These are phyloP conservation scores for Fusarium abutilonis DNA, from an alignment of 2,329 filamentous ascomycete species.

Conservation along the genomic window DNA sequence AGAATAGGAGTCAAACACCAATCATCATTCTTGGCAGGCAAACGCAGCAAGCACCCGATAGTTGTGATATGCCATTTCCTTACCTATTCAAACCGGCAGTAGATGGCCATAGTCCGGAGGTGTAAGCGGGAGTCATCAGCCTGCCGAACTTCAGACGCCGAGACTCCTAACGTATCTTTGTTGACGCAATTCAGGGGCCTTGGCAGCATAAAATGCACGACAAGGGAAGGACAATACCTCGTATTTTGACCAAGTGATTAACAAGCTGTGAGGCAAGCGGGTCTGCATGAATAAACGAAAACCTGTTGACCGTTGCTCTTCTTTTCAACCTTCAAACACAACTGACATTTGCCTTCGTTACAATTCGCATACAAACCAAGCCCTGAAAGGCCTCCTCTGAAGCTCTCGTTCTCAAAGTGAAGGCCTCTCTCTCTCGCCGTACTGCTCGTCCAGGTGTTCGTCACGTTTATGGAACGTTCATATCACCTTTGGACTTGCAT, in stretches of 20 bases:
- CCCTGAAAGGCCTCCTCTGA: background rate
- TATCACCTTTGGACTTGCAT: slow-evolving; percentile 16
- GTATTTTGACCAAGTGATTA: slow-evolving; percentile 6
- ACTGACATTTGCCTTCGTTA: background rate
- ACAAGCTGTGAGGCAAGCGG: slow-evolving; percentile 2
- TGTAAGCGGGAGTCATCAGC: slow-evolving; percentile 6
- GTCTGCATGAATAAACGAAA: slow-evolving; percentile 5
- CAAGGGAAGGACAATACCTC: slow-evolving; percentile 6
- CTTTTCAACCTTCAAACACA: slow-evolving; percentile 2
- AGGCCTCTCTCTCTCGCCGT: background rate
- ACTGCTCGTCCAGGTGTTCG: slow-evolving; percentile 10
- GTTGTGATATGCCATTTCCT: background rate
- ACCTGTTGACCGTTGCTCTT: background rate
- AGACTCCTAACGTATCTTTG: slow-evolving; percentile 3
- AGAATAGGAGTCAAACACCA: background rate
- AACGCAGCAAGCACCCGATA: slow-evolving; percentile 13
- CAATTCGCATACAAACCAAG: background rate
- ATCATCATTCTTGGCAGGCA: background rate
- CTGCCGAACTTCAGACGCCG: slow-evolving; percentile 3
- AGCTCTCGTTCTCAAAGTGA: background rate
- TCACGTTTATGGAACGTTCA: slow-evolving; percentile 31
- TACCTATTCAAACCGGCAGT: background rate
- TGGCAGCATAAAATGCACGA: background rate
- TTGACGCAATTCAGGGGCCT: slow-evolving; percentile 17
- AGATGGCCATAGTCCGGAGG: background rate